Evolutionary conservation across 2,329 filamentous ascomycete genomes (phyloP).

Genomic region (Corinectria fuckeliana): DNA sequence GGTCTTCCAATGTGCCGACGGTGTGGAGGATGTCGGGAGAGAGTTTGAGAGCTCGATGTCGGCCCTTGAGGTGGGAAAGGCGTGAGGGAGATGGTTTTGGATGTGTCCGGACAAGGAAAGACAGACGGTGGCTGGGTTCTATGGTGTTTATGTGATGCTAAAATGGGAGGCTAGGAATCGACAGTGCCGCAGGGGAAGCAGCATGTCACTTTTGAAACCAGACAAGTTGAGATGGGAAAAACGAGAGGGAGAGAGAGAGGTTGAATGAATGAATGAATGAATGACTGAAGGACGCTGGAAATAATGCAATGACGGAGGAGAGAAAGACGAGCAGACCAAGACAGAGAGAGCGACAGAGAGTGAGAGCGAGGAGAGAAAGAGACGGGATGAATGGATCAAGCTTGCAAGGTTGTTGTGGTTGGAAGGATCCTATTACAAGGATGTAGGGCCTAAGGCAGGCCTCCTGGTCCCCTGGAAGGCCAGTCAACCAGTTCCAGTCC

Average conservation of each 20-base stretch:
- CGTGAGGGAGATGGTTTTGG: background rate
- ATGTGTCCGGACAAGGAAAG: background rate
- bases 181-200: conserved; percentile 37
- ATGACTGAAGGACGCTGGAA: conserved; percentile 29
- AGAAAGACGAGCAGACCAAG: background rate
- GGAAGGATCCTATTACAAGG: background rate
- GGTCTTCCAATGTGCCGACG: conserved; percentile 35
- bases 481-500: background rate
- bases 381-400: conserved; percentile 25
- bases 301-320: conserved; percentile 21
- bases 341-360: background rate
- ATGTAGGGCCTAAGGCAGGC: background rate
- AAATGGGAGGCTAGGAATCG: conserved; percentile 35
- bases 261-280: conserved; percentile 20
- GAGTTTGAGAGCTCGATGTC: conserved; percentile 1
- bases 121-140: conserved; percentile 5
- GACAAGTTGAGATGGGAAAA: conserved; percentile 10
- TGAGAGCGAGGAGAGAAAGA: conserved; percentile 23
- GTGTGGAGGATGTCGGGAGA: conserved; percentile 17
- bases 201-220: conserved; percentile 34
- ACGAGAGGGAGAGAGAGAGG: conserved; percentile 13
- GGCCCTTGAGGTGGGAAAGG: background rate
- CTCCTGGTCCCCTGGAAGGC: background rate
- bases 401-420: conserved; percentile 14
- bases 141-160: conserved; percentile 33